Evolutionary conservation across 2,329 filamentous ascomycete species (phyloP).

Genomic region (Fusarium torulosum): DNA sequence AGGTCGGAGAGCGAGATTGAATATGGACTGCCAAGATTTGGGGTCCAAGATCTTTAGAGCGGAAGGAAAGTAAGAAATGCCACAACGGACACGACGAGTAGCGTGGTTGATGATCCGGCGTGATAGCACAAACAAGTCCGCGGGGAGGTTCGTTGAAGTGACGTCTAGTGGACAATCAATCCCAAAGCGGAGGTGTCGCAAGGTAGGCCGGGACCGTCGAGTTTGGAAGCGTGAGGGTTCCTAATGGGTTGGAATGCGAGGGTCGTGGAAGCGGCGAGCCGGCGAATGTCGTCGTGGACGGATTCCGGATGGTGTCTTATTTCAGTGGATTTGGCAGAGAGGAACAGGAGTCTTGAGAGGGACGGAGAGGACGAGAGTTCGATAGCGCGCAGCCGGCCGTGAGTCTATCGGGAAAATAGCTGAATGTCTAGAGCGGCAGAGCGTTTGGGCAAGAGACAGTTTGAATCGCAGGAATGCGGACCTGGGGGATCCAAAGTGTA

Average conservation of each 20-base stretch:
- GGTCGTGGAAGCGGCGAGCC: conserved; percentile 33
- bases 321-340: conserved; percentile 38
- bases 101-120: conserved; percentile 29
- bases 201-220: conserved; percentile 35
- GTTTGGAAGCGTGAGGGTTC: conserved; percentile 28
- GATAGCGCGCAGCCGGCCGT: conserved; percentile 40
- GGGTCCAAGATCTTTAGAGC: conserved; percentile 24
- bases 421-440: conserved; percentile 25
- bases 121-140: conserved; percentile 21
- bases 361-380: conserved; percentile 41
- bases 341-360: conserved; percentile 8
- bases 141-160: conserved; percentile 32
- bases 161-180: conserved; percentile 34
- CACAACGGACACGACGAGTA: conserved; percentile 22
- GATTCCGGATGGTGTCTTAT: conserved; percentile 41
- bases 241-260: conserved; percentile 46
- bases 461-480: conserved; percentile 42
- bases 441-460: conserved; percentile 34
- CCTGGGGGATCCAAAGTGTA: conserved; percentile 44
- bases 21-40: conserved; percentile 25
- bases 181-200: conserved; percentile 44
- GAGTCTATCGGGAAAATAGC: conserved; percentile 39
- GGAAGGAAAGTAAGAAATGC: conserved; percentile 26
- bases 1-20: conserved; percentile 13
- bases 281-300: conserved; percentile 41